Evolutionary conservation across 495 filamentous ascomycete genomes (phyloP).

Genomic region (Aspergillus diversus): DNA sequence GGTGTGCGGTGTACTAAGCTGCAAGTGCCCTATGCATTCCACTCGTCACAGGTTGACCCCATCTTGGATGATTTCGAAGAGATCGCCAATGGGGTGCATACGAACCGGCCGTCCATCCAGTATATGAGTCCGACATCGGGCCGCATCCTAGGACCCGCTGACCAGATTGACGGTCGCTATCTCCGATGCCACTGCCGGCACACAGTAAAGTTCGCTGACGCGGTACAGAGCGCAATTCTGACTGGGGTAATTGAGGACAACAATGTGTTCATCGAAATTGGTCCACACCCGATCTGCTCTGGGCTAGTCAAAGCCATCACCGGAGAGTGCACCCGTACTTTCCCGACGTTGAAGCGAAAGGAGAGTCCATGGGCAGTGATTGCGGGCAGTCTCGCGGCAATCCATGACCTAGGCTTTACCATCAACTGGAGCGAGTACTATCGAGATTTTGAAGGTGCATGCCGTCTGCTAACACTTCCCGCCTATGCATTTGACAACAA

Average conservation of each 20-base stretch:
- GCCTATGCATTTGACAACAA: constrained; percentile 54
- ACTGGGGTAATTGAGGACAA: background rate
- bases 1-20: constrained; percentile 39
- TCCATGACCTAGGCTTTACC: constrained; percentile 60
- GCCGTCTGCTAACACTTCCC: constrained; percentile 62
- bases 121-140: background rate
- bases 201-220: background rate
- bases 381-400: constrained; percentile 48
- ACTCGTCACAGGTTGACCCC: constrained; percentile 55
- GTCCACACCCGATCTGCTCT: constrained; percentile 36
- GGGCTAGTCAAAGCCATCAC: constrained; percentile 27
- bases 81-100: background rate
- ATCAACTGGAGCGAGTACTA: constrained; percentile 72
- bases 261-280: constrained; percentile 40
- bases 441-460: constrained; percentile 54
- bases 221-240: background rate
- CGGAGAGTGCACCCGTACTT: constrained; percentile 34
- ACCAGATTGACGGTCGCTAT: background rate
- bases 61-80: constrained; percentile 46
- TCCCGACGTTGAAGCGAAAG: constrained; percentile 48
- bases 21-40: constrained; percentile 57
- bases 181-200: background rate
- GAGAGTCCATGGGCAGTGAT: constrained; percentile 59
- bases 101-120: background rate
- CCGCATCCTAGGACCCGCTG: background rate